Conservation (phyloP, 1,284 basidiomycete species). For the Apiotrichum brassicae region DNA sequence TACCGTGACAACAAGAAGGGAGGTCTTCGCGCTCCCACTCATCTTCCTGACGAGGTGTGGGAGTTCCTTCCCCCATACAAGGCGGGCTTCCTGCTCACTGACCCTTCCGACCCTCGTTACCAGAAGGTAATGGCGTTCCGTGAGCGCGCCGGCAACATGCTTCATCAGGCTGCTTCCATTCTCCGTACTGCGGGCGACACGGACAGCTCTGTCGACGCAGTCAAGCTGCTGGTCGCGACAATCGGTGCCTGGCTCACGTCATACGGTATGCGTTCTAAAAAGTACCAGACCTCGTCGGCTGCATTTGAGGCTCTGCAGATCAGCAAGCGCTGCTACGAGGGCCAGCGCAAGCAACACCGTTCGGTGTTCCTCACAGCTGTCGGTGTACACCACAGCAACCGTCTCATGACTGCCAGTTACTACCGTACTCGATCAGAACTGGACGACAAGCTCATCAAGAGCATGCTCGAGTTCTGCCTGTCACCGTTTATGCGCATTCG, state of each 20-base stretch:
- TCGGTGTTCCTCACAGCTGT: slow-evolving; percentile 35
- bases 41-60: slow-evolving; percentile 56
- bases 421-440: slow-evolving; percentile 73
- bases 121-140: slow-evolving; percentile 60
- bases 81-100: slow-evolving; percentile 67
- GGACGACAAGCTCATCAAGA: slow-evolving; percentile 70
- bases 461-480: slow-evolving; percentile 75
- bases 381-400: slow-evolving; percentile 38
- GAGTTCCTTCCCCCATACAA: slow-evolving; percentile 59
- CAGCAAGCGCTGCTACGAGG: slow-evolving; percentile 40
- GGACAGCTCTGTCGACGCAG: slow-evolving; percentile 90
- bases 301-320: slow-evolving; percentile 32
- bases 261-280: slow-evolving; percentile 42
- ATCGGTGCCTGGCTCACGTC: slow-evolving; percentile 41
- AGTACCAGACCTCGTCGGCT: slow-evolving; percentile 30
- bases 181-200: slow-evolving; percentile 62
- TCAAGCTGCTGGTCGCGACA: slow-evolving; percentile 52
- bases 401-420: slow-evolving; percentile 48
- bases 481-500: slow-evolving; percentile 70
- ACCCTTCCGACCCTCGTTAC: slow-evolving; percentile 70
- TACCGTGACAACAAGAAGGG: slow-evolving; percentile 34
- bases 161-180: slow-evolving; percentile 64
- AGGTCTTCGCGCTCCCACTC: slow-evolving; percentile 28
- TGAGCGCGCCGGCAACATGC: slow-evolving; percentile 60
- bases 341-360: slow-evolving; percentile 40